Base-by-base conservation (phyloP, 1,284 basidiomycete species). In the Earliella scabrosa region DNA sequence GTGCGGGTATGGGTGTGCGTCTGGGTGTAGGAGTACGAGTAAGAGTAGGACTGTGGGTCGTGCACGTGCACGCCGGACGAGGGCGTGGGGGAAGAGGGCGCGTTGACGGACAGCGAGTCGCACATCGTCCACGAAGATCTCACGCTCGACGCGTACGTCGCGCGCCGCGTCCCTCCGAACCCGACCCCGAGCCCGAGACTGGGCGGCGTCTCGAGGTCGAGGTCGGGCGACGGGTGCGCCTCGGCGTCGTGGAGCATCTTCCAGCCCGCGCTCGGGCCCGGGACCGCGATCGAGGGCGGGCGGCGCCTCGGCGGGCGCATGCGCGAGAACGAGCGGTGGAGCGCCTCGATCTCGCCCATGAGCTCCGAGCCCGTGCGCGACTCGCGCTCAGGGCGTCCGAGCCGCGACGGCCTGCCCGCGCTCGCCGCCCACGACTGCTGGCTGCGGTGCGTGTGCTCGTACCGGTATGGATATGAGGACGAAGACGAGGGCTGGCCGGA, bases 41-140 rank as follows among this genome's bases (percentile, higher is more conserved):
- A n/a, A n/a, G n/a, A n/a, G n/a, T n/a, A n/a, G n/a, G n/a, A n/a
- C n/a, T n/a, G n/a, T n/a, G n/a, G n/a, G n/a, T n/a, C n/a, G n/a
- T n/a, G n/a, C n/a, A n/a, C n/a, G n/a, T n/a, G n/a, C n/a, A n/a
- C n/a, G n/a, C n/a, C n/a, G n/a, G n/a, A n/a, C n/a, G n/a, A n/a
- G n/a, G n/a, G n/a, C n/a, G n/a, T n/a, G 29, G 56, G 56, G 10
- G 56, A 58, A 14, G 10, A 7, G 10, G 57, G 52, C 23, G 48
- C 57, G 21, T 53, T 51, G 27, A 50, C 57, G 31, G 50, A 45
- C 39, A 48, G 36, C 23, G 56, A 58, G 32, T 43, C 54, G n/a
- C 45, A 47, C 16, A 49, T 16, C 16, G 46, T 54, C 11, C 23
- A 24, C 24, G 52, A 48, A 4, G 39, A 29, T 10, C 39, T 11